Evolutionary conservation across 495 filamentous ascomycete genomes (phyloP), one percentile per base, ranked within the genome.

Genomic region (Xylaria telfairii): DNA sequence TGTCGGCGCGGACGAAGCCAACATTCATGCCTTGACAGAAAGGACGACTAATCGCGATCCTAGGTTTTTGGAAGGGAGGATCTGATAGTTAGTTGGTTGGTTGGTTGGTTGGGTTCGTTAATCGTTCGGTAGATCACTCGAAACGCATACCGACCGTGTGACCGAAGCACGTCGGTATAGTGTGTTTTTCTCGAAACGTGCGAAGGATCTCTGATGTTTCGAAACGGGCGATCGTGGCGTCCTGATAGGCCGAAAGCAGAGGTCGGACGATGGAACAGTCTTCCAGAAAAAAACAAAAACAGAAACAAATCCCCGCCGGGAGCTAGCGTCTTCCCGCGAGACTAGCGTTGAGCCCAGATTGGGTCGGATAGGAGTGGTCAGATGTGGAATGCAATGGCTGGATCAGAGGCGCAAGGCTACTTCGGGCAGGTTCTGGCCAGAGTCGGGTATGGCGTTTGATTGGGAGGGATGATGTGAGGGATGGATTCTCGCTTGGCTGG

Each of bases 161-260:
- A 66, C 34, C 28, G 53, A 66, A n/a, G 46, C 30, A 30, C 30
- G 32, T 54, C 44, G 32, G 47, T 66, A 54, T 53, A 46, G 39
- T 34, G 24, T 64, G 41, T 64, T n/a, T 62, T 65, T 66, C 64
- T 66, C 64, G 47, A 66, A 66, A 66, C 47, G 19, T 54, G n/a
- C 28, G 30, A 34, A 46, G 32, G 34, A 53, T 66, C 46, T 46
- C 47, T 39, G 47, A 54, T 28, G 64, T 66, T 66, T 66, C 64
- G 64, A 66, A 66, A 66, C 63, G 21, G 63, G 21, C 32, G 46
- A 66, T 66, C 64, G 24, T 47, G 44, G 44, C 30, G 32, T 65
- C 42, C 24, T 65, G 47, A 66, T 66, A 66, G 64, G 64, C 47
- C 47, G 34, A 34, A n/a, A 13, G 17, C 41, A 30, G 32, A 30